phyloP scores from a whole-genome alignment of 495 filamentous ascomycete species.

The Penicillium chermesinum region DNA sequence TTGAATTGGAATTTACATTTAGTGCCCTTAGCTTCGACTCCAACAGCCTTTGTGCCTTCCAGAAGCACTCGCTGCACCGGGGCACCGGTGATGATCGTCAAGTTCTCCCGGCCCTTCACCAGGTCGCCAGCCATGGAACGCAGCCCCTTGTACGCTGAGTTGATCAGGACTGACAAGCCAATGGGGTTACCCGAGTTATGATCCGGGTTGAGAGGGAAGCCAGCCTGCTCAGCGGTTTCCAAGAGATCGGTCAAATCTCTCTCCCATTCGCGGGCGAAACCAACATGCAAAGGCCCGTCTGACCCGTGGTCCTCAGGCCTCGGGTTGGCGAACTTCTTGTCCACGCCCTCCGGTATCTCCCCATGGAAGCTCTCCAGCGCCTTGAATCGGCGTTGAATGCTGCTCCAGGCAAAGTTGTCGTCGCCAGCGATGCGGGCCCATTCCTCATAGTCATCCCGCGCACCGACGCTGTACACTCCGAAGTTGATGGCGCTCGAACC shows the following conservation, averaged over 20 bases:
- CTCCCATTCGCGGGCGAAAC: constrained; percentile 40
- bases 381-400: constrained; percentile 39
- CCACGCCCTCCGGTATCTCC: constrained; percentile 31
- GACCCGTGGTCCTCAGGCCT: constrained; percentile 39
- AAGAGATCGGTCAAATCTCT: constrained; percentile 38
- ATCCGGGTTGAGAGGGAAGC: constrained; percentile 45
- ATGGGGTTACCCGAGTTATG: constrained; percentile 53
- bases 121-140: constrained; percentile 48
- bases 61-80: constrained; percentile 46
- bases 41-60: constrained; percentile 43
- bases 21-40: constrained; percentile 37
- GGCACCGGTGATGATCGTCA: constrained; percentile 42
- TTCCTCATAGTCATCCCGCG: constrained; percentile 52
- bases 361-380: constrained; percentile 47
- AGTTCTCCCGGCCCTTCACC: constrained; percentile 29
- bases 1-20: constrained; percentile 12
- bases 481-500: constrained; percentile 59
- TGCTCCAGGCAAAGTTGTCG: constrained; percentile 41
- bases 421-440: constrained; percentile 35
- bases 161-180: constrained; percentile 44
- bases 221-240: constrained; percentile 34
- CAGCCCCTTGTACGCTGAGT: constrained; percentile 39
- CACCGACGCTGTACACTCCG: constrained; percentile 48
- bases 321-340: constrained; percentile 25
- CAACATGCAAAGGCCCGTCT: constrained; percentile 41